A percentile compares a stretch with the other conserved stretches of the same genome.
Evolutionary conservation across 2,329 filamentous ascomycete genomes (phyloP).

Genomic region (Colletotrichum incanum): DNA sequence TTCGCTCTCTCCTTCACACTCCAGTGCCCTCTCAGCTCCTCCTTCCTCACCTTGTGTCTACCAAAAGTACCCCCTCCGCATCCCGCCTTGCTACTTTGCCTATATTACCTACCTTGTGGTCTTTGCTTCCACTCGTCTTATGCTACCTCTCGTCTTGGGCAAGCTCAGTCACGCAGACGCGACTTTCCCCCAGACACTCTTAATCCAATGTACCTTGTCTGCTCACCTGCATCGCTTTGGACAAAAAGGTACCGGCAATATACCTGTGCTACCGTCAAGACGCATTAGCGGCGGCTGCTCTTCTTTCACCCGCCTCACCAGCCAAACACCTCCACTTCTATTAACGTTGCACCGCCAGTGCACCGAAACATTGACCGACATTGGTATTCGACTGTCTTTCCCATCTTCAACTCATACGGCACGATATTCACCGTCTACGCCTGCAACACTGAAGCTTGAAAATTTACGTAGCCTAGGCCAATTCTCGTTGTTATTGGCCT

Average conservation of each 20-base stretch:
- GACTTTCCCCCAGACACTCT: not conserved
- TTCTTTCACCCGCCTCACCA: slow-evolving; percentile 8
- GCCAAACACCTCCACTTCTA: slow-evolving; percentile 13
- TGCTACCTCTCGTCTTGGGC: not conserved
- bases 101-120: not conserved
- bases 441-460: not conserved
- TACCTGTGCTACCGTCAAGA: not conserved
- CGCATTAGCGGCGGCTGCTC: not conserved
- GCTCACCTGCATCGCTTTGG: not conserved
- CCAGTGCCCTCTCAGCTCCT: not conserved
- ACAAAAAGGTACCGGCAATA: not conserved
- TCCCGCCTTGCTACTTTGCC: not conserved
- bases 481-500: not conserved
- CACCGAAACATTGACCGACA: not conserved
- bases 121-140: not conserved
- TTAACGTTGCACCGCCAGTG: not conserved
- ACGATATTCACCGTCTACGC: not conserved
- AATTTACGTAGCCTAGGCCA: not conserved
- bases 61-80: slow-evolving; percentile 6
- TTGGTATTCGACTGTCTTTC: not conserved
- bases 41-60: not conserved
- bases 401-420: not conserved
- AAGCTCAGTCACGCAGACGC: not conserved
- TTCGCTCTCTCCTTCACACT: not conserved
- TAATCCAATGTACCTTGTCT: not conserved